Base-by-base conservation (phyloP, 768 basidiomycete species). In the Hygrocybe coccinea region DNA sequence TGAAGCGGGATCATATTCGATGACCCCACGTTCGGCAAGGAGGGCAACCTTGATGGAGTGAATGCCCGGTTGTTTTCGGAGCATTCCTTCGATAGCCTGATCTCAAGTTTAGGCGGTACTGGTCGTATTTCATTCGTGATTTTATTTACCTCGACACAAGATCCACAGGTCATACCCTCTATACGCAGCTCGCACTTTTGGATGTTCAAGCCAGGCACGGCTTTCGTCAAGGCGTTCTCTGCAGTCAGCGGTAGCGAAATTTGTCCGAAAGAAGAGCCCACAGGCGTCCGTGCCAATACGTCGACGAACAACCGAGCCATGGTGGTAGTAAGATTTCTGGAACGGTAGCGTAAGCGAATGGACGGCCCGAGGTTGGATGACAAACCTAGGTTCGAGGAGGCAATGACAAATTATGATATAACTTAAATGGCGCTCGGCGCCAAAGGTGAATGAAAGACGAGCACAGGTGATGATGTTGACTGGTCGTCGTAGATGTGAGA, bases 31-130 rank as follows among this genome's bases (percentile, higher is more conserved):
- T 69, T 99, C 95, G 11, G 97, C 92, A 22, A 99, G 80, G n/a
- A 99, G 79, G 21, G 95, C 95, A n/a, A 99, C 94, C 66, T 93
- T 92, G 58, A 97, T 73, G 10, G 87, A 89, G 58, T 84, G 73
- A 50, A 99, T 94, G n/a, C 97, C 97, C n/a, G 83, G 74, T 68
- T 95, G 91, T 15, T 76, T 76, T 64, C 85, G 77, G 19, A 95
- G 79, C 76, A 88, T 87, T 38, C 85, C 83, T 67, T 95, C 93
- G 55, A 95, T 94, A 12, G 89, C 83, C 87, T 91, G 59, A 11
- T n/a, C 24, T 10, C n/a, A n/a, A 51, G 12, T 37, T 34, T 15
- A 25, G 12, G 48, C 29, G 7, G 12, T 14, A 24, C 1, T n/a
- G 33, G n/a, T 44, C 33, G 6, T 10, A 6, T 36, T 6, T 19